Evolutionary conservation across 176 grass and related monocot species (phyloP).

Genomic region (Avena sativa): DNA sequence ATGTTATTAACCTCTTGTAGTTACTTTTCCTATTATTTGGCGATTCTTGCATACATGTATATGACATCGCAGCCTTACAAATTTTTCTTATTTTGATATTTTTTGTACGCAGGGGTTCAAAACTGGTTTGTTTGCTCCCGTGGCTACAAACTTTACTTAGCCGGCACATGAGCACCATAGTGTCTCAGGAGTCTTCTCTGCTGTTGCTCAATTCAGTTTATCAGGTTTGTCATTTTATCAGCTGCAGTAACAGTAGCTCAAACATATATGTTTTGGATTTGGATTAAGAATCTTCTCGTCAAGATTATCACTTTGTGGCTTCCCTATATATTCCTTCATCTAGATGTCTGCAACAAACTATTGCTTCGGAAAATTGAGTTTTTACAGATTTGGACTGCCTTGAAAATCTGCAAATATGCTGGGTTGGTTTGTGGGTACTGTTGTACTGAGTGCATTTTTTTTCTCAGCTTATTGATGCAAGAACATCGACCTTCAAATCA

Average conservation of each 20-base stretch:
- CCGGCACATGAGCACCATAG: conserved; percentile 79
- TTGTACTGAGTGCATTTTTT: conserved; percentile 33
- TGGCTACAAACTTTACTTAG: conserved; percentile 86
- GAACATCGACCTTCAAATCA: conserved; percentile 76
- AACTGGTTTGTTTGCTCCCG: conserved; percentile 70
- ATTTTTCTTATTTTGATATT: not conserved
- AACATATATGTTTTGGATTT: not conserved
- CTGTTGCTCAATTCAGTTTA: conserved; percentile 84
- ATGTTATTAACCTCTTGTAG: conserved; percentile 20
- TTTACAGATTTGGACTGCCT: not conserved
- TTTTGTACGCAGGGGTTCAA: conserved; percentile 58
- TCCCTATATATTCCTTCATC: not conserved
- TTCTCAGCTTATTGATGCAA: conserved; percentile 85
- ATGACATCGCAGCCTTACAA: not conserved
- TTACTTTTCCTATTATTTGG: not conserved
- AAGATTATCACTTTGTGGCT: not conserved
- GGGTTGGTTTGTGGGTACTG: conserved; percentile 9
- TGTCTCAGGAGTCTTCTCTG: conserved; percentile 81
- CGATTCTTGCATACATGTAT: not conserved
- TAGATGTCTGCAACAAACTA: not conserved
- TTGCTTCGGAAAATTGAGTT: not conserved
- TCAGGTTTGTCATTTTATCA: conserved; percentile 56
- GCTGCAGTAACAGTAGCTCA: not conserved
- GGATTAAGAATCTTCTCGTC: conserved; percentile 8
- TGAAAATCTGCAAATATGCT: not conserved